Evolutionary conservation across 1,139 yeast genomes (phyloP).

Genomic region (Protomyces pachydermus): DNA sequence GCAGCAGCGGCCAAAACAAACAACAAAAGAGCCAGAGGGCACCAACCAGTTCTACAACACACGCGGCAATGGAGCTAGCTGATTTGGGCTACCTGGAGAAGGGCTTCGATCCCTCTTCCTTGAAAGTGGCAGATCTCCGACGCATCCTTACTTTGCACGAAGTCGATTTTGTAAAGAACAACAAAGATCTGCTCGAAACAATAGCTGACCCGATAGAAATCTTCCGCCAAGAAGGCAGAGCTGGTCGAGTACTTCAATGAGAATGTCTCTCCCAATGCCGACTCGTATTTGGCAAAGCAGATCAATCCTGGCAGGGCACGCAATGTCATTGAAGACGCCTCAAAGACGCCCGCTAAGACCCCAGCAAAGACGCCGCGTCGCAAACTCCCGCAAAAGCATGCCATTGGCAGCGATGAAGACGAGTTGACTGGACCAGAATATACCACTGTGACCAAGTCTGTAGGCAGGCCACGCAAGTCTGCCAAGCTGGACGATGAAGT

Average conservation of each 20-base stretch:
- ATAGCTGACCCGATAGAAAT: slow-evolving; percentile 37
- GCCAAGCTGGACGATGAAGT: slow-evolving; percentile 11
- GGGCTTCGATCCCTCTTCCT: slow-evolving; percentile 60
- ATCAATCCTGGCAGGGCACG: slow-evolving; percentile 1
- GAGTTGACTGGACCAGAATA: background rate
- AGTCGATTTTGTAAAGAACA: slow-evolving; percentile 42
- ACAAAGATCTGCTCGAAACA: background rate
- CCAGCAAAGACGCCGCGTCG: background rate
- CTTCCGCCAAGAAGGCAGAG: slow-evolving; percentile 60
- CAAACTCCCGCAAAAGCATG: background rate
- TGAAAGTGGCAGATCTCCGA: slow-evolving; percentile 62
- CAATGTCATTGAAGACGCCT: slow-evolving; percentile 15
- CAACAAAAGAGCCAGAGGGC: background rate
- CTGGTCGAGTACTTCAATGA: slow-evolving; percentile 52
- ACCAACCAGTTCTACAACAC: background rate
- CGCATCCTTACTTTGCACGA: slow-evolving; percentile 55
- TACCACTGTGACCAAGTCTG: background rate
- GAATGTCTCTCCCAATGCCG: slow-evolving; percentile 46
- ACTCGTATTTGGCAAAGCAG: slow-evolving; percentile 37
- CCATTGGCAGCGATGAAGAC: background rate
- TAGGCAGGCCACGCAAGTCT: slow-evolving; percentile 20
- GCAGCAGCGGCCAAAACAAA: background rate
- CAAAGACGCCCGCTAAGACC: background rate
- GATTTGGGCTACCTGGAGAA: slow-evolving; percentile 24
- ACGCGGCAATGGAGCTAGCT: background rate